phyloP scores from a whole-genome alignment of 2,329 filamentous ascomycete genomes.

The Tolypocladium paradoxum region DNA sequence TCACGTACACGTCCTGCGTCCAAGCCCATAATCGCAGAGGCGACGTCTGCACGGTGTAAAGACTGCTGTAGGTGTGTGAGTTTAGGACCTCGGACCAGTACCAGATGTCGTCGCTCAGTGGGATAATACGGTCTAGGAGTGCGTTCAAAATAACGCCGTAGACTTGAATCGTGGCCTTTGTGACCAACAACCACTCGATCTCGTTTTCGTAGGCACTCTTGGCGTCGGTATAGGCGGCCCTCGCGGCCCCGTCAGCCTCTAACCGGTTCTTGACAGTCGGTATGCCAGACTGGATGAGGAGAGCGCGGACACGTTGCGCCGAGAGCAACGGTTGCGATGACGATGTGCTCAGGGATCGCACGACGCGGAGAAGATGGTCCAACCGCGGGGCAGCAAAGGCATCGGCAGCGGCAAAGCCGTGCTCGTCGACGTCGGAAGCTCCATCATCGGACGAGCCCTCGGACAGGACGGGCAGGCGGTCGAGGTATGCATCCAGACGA shows the following conservation, averaged over 20 bases:
- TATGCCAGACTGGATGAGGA: conserved; percentile 55
- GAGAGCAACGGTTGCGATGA: conserved; percentile 53
- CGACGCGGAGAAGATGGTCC: conserved; percentile 53
- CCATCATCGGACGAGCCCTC: conserved; percentile 32
- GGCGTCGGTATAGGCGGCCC: conserved; percentile 11
- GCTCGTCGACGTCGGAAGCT: conserved; percentile 23
- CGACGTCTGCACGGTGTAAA: conserved; percentile 81
- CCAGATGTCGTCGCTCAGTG: conserved; percentile 77
- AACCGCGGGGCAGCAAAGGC: conserved; percentile 42
- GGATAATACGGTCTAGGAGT: conserved; percentile 72
- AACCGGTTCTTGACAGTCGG: conserved; percentile 24
- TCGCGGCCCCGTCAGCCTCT: conserved; percentile 22
- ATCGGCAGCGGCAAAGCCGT: conserved; percentile 23
- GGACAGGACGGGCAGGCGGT: conserved; percentile 39
- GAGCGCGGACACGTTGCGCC: conserved; percentile 43
- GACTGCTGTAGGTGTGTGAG: conserved; percentile 64
- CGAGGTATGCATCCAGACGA: conserved; percentile 53
- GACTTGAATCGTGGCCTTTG: conserved; percentile 84
- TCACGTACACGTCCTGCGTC: conserved; percentile 57
- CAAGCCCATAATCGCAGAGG: conserved; percentile 66
- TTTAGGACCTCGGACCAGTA: conserved; percentile 89
- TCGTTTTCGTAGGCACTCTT: conserved; percentile 57
- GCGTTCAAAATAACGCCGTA: conserved; percentile 72
- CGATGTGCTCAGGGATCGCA: conserved; percentile 61
- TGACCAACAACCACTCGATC: conserved; percentile 81